Evolutionary conservation across 2,329 filamentous ascomycete genomes (phyloP), one percentile per base, ranked within the genome.

Genomic region (Proliferodiscus dingleyae): DNA sequence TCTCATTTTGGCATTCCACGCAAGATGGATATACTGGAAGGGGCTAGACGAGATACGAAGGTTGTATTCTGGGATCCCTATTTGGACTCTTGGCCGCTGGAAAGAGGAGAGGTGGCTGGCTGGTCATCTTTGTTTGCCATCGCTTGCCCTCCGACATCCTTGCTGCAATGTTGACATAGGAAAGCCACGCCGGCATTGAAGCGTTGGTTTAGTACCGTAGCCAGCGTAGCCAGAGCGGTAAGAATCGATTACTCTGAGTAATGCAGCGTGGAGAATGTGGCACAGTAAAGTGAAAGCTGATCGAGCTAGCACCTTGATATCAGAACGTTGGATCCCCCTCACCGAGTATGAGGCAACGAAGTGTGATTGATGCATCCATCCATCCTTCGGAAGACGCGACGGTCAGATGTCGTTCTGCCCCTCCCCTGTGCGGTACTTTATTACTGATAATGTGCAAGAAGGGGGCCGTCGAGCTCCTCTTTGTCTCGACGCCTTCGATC

Each of bases 101-200:
- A 45, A 45, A 13, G 5, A 41, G 43, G 36, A n/a, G n/a, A 45
- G 39, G 39, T 41, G 39, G 39, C 39, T 41, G 24, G 16, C n/a
- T 32, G 23, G 24, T 28, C n/a, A n/a, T n/a, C n/a, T n/a, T n/a
- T n/a, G n/a, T 41, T 30, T 18, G 22, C 28, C 39, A 15, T 11
- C 39, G 11, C 19, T n/a, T 13, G 16, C 16, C 28, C 37, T 41
- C 24, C 39, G 28, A 34, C 11, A 41, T 33, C 18, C 28, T 18
- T 41, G 39, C 18, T 41, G 28, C 28, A 6, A 33, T 41, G 39
- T 19, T 41, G 28, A 41, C n/a, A 41, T 23, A 32, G 13, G 19
- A 41, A 41, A 41, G 24, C 11, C 22, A 39, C 22, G 10, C n/a
- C 23, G 4, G 15, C 22, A 22, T 18, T 32, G 9, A 22, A 39